Conservation (phyloP, 2,329 filamentous ascomycete genomes). For the Talaromyces sp. region DNA sequence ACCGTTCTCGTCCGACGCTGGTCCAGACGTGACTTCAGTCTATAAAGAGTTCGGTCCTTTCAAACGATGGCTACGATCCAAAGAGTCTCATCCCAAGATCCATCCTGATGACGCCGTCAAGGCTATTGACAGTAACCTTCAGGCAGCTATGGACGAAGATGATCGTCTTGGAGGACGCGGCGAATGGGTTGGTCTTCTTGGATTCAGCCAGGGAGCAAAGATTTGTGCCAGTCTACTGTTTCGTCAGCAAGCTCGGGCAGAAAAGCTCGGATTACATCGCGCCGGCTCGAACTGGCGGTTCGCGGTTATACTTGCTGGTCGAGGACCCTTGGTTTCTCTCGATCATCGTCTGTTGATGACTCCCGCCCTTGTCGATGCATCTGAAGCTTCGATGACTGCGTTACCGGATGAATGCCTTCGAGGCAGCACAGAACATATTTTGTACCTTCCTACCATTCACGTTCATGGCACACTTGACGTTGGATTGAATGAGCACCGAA, state of each 20-base stretch:
- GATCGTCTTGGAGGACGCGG: slow-evolving; percentile 51
- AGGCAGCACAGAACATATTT: slow-evolving; percentile 41
- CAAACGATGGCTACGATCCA: slow-evolving; percentile 62
- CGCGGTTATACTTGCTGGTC: slow-evolving; percentile 61
- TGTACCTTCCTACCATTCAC: slow-evolving; percentile 63
- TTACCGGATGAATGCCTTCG: slow-evolving; percentile 6
- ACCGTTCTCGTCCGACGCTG: slow-evolving; percentile 62
- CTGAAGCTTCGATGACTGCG: neutral
- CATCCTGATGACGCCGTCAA: slow-evolving; percentile 48
- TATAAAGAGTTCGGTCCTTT: slow-evolving; percentile 69
- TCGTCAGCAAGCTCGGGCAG: slow-evolving; percentile 56
- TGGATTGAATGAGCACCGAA: slow-evolving; percentile 59
- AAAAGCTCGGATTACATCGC: slow-evolving; percentile 22
- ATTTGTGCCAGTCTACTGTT: slow-evolving; percentile 60
- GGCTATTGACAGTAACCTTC: slow-evolving; percentile 36
- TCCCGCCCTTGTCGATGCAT: slow-evolving; percentile 5
- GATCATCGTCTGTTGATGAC: slow-evolving; percentile 13
- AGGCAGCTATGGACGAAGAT: slow-evolving; percentile 52
- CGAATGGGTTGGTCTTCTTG: slow-evolving; percentile 61
- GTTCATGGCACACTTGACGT: slow-evolving; percentile 65
- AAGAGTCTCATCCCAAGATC: slow-evolving; percentile 55
- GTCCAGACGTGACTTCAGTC: slow-evolving; percentile 62
- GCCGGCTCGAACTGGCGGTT: slow-evolving; percentile 55
- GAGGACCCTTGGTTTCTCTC: slow-evolving; percentile 57
- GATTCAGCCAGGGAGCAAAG: slow-evolving; percentile 68